Conservation (phyloP, 164 flowering plant genomes). For the Magnolia officinalis region DNA sequence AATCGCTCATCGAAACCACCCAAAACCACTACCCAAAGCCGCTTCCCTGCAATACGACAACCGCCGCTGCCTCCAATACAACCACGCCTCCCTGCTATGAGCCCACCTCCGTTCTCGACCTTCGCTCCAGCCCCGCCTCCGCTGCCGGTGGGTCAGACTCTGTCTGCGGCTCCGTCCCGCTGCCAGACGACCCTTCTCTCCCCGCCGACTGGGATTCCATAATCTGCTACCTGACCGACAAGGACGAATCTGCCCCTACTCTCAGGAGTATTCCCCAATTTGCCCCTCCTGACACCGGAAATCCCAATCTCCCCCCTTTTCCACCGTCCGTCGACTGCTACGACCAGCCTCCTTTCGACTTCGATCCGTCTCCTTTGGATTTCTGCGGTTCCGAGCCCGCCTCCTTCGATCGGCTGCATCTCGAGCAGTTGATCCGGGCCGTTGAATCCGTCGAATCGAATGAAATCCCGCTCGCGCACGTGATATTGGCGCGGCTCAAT, state of each 20-base stretch:
- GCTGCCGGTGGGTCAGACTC: constrained; percentile 15
- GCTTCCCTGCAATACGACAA: constrained; percentile 10
- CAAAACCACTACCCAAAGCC: constrained; percentile 29
- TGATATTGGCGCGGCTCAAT: constrained; percentile 84
- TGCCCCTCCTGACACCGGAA: constrained; percentile 5
- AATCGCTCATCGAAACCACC: constrained; percentile 34
- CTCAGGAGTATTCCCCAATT: constrained; percentile 9
- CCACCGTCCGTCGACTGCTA: constrained; percentile 21
- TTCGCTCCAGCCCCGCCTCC: constrained; percentile 60
- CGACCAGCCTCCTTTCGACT: constrained; percentile 1
- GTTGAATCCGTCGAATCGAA: constrained; percentile 67
- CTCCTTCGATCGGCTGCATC: constrained; percentile 31
- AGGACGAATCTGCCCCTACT: constrained; percentile 40
- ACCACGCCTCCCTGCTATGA: constrained; percentile 39
- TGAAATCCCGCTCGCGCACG: constrained; percentile 62
- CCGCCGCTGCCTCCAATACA: not conserved
- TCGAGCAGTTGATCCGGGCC: constrained; percentile 67
- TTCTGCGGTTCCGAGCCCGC: not conserved
- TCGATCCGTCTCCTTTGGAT: not conserved
- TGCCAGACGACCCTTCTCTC: constrained; percentile 21
- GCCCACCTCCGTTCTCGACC: constrained; percentile 84
- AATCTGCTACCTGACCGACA: constrained; percentile 47
- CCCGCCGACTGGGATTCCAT: constrained; percentile 70
- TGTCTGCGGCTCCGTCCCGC: constrained; percentile 12
- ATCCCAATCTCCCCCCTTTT: constrained; percentile 17